Evolutionary conservation across 2,329 filamentous ascomycete species (phyloP), one percentile per base, ranked within the genome.

Genomic region (Sphaceloma murrayae): DNA sequence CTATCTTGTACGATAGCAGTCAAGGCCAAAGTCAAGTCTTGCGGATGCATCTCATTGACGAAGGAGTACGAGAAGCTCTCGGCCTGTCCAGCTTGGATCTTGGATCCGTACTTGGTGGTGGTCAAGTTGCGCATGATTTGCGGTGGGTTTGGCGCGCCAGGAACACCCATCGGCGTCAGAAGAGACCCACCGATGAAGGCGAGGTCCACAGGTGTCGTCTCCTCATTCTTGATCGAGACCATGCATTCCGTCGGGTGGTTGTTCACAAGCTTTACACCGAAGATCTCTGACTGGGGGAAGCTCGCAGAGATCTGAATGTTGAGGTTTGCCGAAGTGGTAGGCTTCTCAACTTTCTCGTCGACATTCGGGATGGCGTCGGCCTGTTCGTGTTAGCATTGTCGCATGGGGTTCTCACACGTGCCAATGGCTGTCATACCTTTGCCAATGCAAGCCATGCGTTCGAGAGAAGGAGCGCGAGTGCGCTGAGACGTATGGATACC

Each of bases 261-360:
- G 62, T 98, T 98, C 71, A 96, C 77, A 54, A 96, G 79, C 76
- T 94, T 94, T 56, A 96, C 79, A 57, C 89, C 91, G 56, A 95
- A 91, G 65, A 94, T 80, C 69, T 93, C 85, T 47, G 74, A 69
- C 52, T 75, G 65, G 21, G 77, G 77, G 64, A 81, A 81, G 24
- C 70, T 69, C 47, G 75, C 68, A 42, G 69, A 66, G 51, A 77
- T 68, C 44, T 66, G 64, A 52, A 80, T 71, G 47, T 69, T 68
- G 48, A 77, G 61, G 49, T 66, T 72, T 53, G 69, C 80, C 62
- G 59, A 81, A 70, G 47, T 43, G 22, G 43, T 31, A 13, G 50
- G 46, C 11, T 53, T 43, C 53, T 73, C 72, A 55, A 81, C 66
- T 45, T 79, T 75, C 62, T 83, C 78, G 56, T 82, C 46, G 39